Evolutionary conservation across 106 monocot genomes (phyloP).

Genomic region (Dioscorea zingiberensis): DNA sequence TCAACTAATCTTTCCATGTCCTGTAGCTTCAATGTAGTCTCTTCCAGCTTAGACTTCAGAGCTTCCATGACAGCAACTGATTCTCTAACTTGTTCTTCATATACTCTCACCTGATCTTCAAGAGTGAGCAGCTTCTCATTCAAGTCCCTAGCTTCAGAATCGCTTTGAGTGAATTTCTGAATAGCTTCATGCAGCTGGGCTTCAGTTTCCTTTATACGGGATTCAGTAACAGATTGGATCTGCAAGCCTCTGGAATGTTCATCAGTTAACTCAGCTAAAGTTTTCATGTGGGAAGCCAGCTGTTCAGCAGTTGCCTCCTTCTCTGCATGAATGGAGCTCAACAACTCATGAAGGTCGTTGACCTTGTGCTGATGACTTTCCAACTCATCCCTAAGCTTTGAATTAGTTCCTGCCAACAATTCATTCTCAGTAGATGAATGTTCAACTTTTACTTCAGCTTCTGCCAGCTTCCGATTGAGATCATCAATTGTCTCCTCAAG

Average conservation of each 20-base stretch:
- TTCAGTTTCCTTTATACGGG: conserved; percentile 50
- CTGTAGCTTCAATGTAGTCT: conserved; percentile 38
- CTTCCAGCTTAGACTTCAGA: conserved; percentile 44
- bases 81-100: conserved; percentile 49
- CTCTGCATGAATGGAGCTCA: conserved; percentile 44
- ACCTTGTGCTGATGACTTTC: conserved; percentile 36
- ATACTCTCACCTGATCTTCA: conserved; percentile 35
- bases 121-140: conserved; percentile 48
- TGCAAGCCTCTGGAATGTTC: conserved; percentile 55
- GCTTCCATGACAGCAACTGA: conserved; percentile 26
- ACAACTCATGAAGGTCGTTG: conserved; percentile 37
- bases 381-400: conserved; percentile 48
- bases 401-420: conserved; percentile 32
- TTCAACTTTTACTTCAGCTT: conserved; percentile 31
- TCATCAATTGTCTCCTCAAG: conserved; percentile 38
- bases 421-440: conserved; percentile 41
- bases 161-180: conserved; percentile 39
- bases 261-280: conserved; percentile 39
- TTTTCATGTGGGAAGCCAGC: conserved; percentile 40
- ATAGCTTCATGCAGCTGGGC: conserved; percentile 41
- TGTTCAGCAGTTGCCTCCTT: conserved; percentile 50
- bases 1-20: conserved; percentile 25
- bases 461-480: conserved; percentile 38
- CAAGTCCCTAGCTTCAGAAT: conserved; percentile 45
- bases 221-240: conserved; percentile 49